phyloP scores from a whole-genome alignment of 495 filamentous ascomycete species.

The Pseudevernia furfuracea region DNA sequence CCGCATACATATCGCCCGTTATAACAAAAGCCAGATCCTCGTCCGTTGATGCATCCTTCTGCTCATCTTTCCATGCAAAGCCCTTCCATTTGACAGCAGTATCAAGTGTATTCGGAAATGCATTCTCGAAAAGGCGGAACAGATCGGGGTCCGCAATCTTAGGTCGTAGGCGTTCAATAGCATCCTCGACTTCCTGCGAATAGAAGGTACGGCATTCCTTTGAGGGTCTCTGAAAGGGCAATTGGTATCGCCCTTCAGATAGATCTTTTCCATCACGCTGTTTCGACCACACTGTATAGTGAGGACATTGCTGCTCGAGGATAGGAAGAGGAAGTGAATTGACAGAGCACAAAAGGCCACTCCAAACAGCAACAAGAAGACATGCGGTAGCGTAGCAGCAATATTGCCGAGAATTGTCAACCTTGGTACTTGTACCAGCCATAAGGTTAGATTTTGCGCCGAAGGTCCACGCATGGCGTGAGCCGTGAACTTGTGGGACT shows the following conservation, averaged over 20 bases:
- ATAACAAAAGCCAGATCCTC: conserved; percentile 59
- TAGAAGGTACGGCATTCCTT: conserved; percentile 55
- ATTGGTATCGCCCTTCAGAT: conserved; percentile 35
- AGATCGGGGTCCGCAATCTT: conserved; percentile 57
- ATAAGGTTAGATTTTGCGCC: too few species aligned
- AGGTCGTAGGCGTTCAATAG: conserved; percentile 40
- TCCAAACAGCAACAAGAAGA: background rate
- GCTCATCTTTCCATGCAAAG: conserved; percentile 39
- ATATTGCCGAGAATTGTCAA: background rate
- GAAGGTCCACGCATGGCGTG: too few species aligned
- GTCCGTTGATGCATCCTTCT: conserved; percentile 35
- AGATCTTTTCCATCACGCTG: conserved; percentile 30
- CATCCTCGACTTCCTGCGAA: conserved; percentile 45
- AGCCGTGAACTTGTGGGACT: too few species aligned
- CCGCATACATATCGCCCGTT: conserved; percentile 48
- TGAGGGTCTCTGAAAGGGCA: conserved; percentile 51
- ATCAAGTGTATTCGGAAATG: conserved; percentile 60
- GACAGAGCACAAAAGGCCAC: background rate
- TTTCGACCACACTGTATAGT: conserved; percentile 32
- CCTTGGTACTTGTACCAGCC: too few species aligned
- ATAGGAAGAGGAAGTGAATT: conserved; percentile 2
- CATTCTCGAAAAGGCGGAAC: conserved; percentile 55
- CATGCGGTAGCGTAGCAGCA: background rate
- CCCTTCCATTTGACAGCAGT: conserved; percentile 61
- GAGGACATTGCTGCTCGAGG: conserved; percentile 28